Conservation (phyloP, 805 yeast genomes). For the Nakazawaea wickerhamii region DNA sequence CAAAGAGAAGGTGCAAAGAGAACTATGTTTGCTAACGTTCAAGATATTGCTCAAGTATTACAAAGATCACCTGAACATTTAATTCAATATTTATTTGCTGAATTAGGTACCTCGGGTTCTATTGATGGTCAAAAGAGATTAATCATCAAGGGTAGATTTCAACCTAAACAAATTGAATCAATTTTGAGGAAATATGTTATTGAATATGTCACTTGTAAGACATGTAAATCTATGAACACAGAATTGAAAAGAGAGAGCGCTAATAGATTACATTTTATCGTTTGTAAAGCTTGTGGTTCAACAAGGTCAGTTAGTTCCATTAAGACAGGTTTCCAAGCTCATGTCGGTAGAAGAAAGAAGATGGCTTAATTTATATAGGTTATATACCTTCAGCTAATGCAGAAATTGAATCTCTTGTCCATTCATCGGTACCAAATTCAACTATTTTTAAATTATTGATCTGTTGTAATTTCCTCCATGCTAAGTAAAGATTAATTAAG, state of each 20-base stretch:
- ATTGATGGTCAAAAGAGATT: slow-evolving; percentile 97
- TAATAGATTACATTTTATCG: slow-evolving; percentile 94
- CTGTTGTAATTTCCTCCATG: slow-evolving; percentile 27
- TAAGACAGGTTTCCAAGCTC: slow-evolving; percentile 99
- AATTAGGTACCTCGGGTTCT: slow-evolving; percentile 98
- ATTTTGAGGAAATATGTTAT: slow-evolving; percentile 93
- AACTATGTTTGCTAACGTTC: slow-evolving; percentile 93
- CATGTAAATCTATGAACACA: slow-evolving; percentile 97
- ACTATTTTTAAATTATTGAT: slow-evolving; percentile 19
- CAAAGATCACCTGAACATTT: slow-evolving; percentile 97
- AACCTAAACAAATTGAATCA: slow-evolving; percentile 94
- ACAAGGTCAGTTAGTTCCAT: slow-evolving; percentile 95
- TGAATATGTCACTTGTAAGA: slow-evolving; percentile 98
- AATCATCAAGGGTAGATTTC: slow-evolving; percentile 96
- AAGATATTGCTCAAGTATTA: slow-evolving; percentile 87
- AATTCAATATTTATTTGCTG: slow-evolving; percentile 94
- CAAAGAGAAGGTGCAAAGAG: slow-evolving; percentile 96
- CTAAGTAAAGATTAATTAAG: slow-evolving; percentile 23
- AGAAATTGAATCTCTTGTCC: slow-evolving; percentile 3
- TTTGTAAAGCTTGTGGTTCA: slow-evolving; percentile 97
- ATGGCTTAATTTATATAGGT: slow-evolving; percentile 18
- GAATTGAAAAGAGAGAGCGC: slow-evolving; percentile 92
- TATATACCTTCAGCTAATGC: not conserved
- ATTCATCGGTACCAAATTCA: slow-evolving; percentile 9
- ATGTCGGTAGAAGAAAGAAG: slow-evolving; percentile 85